Evolutionary conservation across 306 rosid genomes (phyloP).

Genomic region (Clitoria ternatea): DNA sequence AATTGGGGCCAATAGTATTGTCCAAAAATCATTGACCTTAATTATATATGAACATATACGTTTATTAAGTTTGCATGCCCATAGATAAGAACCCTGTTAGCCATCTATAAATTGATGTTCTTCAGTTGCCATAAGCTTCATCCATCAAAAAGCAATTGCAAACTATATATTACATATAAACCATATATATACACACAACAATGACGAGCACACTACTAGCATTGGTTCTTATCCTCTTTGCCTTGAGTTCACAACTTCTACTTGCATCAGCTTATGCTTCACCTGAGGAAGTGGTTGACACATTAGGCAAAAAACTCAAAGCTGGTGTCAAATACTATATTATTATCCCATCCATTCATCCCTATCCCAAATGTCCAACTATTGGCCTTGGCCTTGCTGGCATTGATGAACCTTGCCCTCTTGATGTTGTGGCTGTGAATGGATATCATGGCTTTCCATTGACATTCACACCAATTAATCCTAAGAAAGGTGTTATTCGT

Average conservation of each 20-base stretch:
- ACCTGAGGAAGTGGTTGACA: conserved; percentile 37
- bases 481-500: conserved; percentile 28
- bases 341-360: no score
- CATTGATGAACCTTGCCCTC: conserved; percentile 24
- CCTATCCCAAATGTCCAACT: no score
- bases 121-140: no score
- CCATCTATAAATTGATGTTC: no score
- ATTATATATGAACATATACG: no score
- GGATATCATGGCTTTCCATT: conserved; percentile 29
- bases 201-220: conserved; percentile 3
- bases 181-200: background rate
- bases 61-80: no score
- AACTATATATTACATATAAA: background rate
- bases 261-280: background rate
- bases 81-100: no score
- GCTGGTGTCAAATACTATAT: conserved; percentile 18
- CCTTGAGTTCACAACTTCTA: background rate
- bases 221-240: background rate
- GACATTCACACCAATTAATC: conserved; percentile 20
- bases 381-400: background rate
- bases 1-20: no score
- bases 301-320: conserved; percentile 16
- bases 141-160: background rate
- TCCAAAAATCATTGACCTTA: no score
- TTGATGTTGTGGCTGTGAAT: conserved; percentile 29